phyloP scores from a whole-genome alignment of 148 eudicot species.

The Rhododendron mucronatum region DNA sequence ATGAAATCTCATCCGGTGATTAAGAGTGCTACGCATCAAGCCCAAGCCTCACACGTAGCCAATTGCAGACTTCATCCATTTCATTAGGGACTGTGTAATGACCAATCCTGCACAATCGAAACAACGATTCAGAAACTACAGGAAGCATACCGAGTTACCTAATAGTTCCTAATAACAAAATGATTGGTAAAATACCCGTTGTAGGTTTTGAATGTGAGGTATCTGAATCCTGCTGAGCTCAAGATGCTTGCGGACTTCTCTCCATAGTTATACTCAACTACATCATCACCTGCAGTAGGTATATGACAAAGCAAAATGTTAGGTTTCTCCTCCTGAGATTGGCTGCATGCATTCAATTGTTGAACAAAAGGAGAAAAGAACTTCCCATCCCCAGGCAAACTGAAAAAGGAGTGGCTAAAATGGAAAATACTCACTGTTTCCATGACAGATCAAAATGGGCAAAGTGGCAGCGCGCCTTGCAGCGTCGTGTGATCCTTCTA shows the following conservation, averaged over 20 bases:
- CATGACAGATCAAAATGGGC: conserved; percentile 92
- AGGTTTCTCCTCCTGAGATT: neutral
- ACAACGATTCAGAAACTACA: neutral
- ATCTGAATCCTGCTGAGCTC: conserved; percentile 68
- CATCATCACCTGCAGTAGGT: conserved; percentile 74
- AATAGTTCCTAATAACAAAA: neutral
- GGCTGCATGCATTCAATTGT: neutral
- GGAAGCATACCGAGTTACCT: neutral
- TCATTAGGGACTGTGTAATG: conserved; percentile 83
- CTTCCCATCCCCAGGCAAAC: neutral
- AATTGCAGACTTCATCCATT: conserved; percentile 82
- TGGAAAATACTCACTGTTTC: conserved; percentile 44
- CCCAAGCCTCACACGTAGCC: conserved; percentile 53
- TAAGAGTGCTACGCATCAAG: conserved; percentile 10
- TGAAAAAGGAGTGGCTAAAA: neutral
- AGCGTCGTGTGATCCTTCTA: conserved; percentile 31
- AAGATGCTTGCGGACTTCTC: conserved; percentile 63
- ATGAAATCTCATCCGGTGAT: neutral
- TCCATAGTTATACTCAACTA: conserved; percentile 60
- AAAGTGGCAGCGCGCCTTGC: conserved; percentile 75
- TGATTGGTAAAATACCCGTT: conserved; percentile 54
- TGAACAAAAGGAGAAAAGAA: neutral
- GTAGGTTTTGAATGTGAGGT: conserved; percentile 48
- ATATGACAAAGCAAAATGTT: neutral
- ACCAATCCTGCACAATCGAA: conserved; percentile 57